Conservation (phyloP, 1,284 basidiomycete genomes). For the Ceratorhiza oryzae-sativae region DNA sequence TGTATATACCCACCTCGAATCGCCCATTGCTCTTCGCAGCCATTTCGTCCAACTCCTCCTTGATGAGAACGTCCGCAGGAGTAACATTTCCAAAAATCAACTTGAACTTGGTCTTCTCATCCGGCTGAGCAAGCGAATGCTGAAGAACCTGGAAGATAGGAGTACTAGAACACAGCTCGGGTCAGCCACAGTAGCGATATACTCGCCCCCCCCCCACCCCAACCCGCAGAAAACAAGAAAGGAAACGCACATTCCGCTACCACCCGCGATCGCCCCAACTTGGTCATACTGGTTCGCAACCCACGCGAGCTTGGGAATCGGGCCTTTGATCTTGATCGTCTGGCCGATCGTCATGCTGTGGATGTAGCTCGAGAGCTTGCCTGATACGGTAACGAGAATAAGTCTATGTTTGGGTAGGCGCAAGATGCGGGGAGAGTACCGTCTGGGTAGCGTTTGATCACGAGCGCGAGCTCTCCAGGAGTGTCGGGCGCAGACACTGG, state of each 20-base stretch:
- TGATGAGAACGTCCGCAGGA: slow-evolving; percentile 88
- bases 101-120: slow-evolving; percentile 96
- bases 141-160: slow-evolving; percentile 66
- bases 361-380: slow-evolving; percentile 59
- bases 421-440: slow-evolving; percentile 71
- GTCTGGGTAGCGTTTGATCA: slow-evolving; percentile 86
- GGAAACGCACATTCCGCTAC: slow-evolving; percentile 75
- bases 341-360: slow-evolving; percentile 78
- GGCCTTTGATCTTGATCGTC: slow-evolving; percentile 87
- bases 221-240: too few species aligned
- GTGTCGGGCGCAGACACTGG: slow-evolving; percentile 77
- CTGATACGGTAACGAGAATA: slow-evolving; percentile 44
- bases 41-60: slow-evolving; percentile 79
- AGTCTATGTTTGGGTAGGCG: slow-evolving; percentile 3
- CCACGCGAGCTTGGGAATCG: slow-evolving; percentile 82
- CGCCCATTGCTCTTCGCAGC: slow-evolving; percentile 48
- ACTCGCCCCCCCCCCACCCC: too few species aligned
- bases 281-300: slow-evolving; percentile 78
- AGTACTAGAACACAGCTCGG: slow-evolving; percentile 48
- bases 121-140: slow-evolving; percentile 67
- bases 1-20: slow-evolving; percentile 50
- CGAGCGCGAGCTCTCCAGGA: slow-evolving; percentile 79
- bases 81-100: slow-evolving; percentile 90
- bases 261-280: slow-evolving; percentile 89
- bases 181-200: too few species aligned